Percentiles rank a stretch among this genome's conserved stretches.
Conservation (phyloP, 306 rosid species). For the Begonia loranthoides region DNA sequence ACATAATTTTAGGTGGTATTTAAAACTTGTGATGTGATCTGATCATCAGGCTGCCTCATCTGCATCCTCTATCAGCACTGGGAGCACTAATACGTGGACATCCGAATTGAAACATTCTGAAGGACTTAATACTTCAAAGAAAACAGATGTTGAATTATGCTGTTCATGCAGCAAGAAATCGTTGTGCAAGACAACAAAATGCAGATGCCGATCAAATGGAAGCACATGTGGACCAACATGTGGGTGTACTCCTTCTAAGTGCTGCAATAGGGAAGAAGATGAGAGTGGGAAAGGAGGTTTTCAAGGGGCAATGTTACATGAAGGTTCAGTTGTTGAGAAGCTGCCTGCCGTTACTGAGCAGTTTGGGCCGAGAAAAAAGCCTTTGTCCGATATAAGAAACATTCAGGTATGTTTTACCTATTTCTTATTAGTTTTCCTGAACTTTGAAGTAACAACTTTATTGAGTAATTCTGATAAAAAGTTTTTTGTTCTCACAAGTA, state of each 20-base stretch:
- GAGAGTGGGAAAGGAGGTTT: background rate
- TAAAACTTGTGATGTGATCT: conserved; percentile 8
- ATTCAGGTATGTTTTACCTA: conserved; percentile 26
- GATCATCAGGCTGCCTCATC: conserved; percentile 29
- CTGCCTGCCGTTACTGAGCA: conserved; percentile 23
- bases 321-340: conserved; percentile 21
- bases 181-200: conserved; percentile 76
- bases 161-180: conserved; percentile 77
- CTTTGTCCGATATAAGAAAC: conserved; percentile 69
- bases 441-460: too few relatives aligned
- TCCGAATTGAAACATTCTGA: conserved; percentile 25
- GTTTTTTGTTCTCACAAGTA: too few relatives aligned
- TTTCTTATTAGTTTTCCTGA: too few relatives aligned
- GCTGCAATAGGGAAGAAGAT: conserved; percentile 53
- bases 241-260: conserved; percentile 53
- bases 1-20: background rate
- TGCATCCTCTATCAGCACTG: conserved; percentile 27
- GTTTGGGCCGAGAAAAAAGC: conserved; percentile 40
- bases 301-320: too few relatives aligned
- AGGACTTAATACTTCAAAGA: conserved; percentile 17
- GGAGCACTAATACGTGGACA: conserved; percentile 19
- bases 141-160: conserved; percentile 31
- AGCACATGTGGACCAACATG: conserved; percentile 68
- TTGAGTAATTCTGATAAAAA: too few relatives aligned
- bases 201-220: conserved; percentile 70